phyloP scores from a whole-genome alignment of 1,284 basidiomycete genomes.

The Ustilago nuda region DNA sequence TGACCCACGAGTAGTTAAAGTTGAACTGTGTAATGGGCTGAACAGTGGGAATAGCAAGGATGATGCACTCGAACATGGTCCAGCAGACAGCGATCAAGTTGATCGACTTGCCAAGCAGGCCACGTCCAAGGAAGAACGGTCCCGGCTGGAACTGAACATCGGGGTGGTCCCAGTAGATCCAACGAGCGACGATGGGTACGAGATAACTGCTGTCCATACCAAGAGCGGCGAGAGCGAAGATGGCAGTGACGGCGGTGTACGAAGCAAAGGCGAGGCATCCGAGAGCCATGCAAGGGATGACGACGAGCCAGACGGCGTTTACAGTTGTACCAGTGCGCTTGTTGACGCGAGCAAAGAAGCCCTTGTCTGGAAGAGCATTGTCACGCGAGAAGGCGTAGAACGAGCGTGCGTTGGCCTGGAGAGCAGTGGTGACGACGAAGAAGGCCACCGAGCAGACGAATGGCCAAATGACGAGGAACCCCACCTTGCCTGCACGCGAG shows the following conservation, averaged over 20 bases:
- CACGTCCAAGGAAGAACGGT: slow-evolving; percentile 86
- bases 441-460: slow-evolving; percentile 69
- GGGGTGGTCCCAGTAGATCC: slow-evolving; percentile 81
- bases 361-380: slow-evolving; percentile 82
- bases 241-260: slow-evolving; percentile 61
- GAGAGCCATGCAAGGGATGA: slow-evolving; percentile 71
- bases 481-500: slow-evolving; percentile 58
- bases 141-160: slow-evolving; percentile 84
- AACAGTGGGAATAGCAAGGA: slow-evolving; percentile 58
- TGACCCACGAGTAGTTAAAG: slow-evolving; percentile 66
- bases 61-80: slow-evolving; percentile 69
- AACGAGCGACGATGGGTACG: slow-evolving; percentile 72
- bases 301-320: slow-evolving; percentile 83
- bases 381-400: slow-evolving; percentile 92
- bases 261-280: slow-evolving; percentile 62
- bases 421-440: slow-evolving; percentile 72
- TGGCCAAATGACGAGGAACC: slow-evolving; percentile 77
- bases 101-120: slow-evolving; percentile 76
- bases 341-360: slow-evolving; percentile 81
- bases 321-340: slow-evolving; percentile 77
- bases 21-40: slow-evolving; percentile 45
- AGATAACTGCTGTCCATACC: slow-evolving; percentile 79
- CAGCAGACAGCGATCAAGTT: slow-evolving; percentile 77
- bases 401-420: slow-evolving; percentile 87
- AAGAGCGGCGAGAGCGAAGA: slow-evolving; percentile 75